Conservation (phyloP, 192 early-diverging fungal genomes). For the Haplosporangium gracile region DNA sequence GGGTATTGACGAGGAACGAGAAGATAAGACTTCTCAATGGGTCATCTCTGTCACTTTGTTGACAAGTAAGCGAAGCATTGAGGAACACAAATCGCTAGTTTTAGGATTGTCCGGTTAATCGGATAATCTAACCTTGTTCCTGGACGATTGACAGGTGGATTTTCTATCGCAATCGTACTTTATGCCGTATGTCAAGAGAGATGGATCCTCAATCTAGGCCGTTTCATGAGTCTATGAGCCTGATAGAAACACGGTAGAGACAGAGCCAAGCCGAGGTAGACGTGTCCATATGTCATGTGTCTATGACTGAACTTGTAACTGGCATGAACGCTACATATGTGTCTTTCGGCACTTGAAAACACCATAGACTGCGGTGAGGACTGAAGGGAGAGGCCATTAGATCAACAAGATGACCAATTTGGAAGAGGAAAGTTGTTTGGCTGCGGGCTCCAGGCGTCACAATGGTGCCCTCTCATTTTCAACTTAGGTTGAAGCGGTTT, state of each 20-base stretch:
- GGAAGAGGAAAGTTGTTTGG: neutral
- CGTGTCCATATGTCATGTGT: no score
- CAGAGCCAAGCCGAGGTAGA: neutral
- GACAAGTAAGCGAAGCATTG: neutral
- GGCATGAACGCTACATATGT: no score
- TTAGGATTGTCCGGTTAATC: neutral
- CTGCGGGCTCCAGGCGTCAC: no score
- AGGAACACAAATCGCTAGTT: neutral
- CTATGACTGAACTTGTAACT: no score
- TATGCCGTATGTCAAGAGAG: neutral
- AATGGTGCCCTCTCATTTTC: no score
- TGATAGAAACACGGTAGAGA: neutral
- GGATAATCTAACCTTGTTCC: neutral
- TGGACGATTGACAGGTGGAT: neutral
- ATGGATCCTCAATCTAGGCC: neutral
- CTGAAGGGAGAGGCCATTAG: neutral
- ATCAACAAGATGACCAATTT: neutral
- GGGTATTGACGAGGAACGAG: neutral
- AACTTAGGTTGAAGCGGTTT: no score
- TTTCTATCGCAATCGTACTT: neutral
- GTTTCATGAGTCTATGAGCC: neutral
- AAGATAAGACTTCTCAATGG: neutral
- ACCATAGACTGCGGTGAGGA: neutral
- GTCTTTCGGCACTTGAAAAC: neutral
- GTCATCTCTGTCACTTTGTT: conserved; percentile 5